phyloP scores from a whole-genome alignment of 345 rosid genomes.

The Salix exigua region DNA sequence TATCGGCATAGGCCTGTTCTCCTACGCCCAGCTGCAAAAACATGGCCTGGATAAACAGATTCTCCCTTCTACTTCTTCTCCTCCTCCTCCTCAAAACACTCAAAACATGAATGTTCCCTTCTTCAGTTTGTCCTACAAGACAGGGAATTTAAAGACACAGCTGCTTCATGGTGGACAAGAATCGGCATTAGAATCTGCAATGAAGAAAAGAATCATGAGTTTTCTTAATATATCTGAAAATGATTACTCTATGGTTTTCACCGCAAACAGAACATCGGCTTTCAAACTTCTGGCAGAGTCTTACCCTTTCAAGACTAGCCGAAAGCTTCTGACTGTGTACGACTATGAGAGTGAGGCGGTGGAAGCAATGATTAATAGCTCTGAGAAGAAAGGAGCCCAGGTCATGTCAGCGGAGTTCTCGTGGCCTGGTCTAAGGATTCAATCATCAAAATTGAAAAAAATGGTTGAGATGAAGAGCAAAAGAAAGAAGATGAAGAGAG shows the following conservation, averaged over 20 bases:
- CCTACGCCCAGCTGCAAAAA: conserved; percentile 60
- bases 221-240: conserved; percentile 69
- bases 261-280: conserved; percentile 86
- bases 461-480: conserved; percentile 55
- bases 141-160: conserved; percentile 73
- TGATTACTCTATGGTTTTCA: conserved; percentile 84
- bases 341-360: conserved; percentile 88
- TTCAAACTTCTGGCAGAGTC: conserved; percentile 85
- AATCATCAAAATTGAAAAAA: conserved; percentile 56
- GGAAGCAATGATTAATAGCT: conserved; percentile 54
- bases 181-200: conserved; percentile 58
- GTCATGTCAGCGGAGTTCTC: conserved; percentile 77
- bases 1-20: conserved; percentile 82
- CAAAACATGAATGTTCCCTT: conserved; percentile 56
- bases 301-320: conserved; percentile 64
- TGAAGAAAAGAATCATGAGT: conserved; percentile 70
- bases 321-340: conserved; percentile 71
- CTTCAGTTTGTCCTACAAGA: conserved; percentile 72
- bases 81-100: conserved; percentile 11
- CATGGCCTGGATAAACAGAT: conserved; percentile 38
- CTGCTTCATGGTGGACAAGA: conserved; percentile 70
- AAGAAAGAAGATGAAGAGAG: conserved; percentile 49
- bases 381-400: conserved; percentile 71
- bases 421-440: conserved; percentile 82
- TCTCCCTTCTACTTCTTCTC: conserved; percentile 33